Conservation (phyloP, 176 grass and related monocot genomes). For the Bolboschoenus planiculmis region DNA sequence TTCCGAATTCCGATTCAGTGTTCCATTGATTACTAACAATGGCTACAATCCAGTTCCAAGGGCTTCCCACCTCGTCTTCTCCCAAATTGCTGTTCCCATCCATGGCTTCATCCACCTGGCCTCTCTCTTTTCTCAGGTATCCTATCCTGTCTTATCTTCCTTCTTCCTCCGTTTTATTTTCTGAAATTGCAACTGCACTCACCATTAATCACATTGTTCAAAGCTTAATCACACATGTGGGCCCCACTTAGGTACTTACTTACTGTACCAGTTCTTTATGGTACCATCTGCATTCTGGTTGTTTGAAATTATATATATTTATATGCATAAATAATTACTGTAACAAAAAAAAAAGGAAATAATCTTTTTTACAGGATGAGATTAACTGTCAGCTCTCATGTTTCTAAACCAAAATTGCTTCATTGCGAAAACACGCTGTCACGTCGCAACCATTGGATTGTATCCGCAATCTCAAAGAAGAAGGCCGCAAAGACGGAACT, state of each 20-base stretch:
- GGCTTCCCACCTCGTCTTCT: not conserved
- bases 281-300: not conserved
- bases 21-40: not conserved
- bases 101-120: not conserved
- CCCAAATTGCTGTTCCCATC: not conserved
- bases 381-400: too few relatives aligned
- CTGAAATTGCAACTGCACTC: not conserved
- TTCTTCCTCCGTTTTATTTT: not conserved
- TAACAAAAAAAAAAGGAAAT: not conserved
- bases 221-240: not conserved
- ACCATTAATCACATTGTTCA: not conserved
- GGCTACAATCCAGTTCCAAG: not conserved
- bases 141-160: too few relatives aligned
- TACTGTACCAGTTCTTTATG: not conserved
- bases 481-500: conserved; percentile 24
- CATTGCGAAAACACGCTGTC: not conserved
- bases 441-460: not conserved
- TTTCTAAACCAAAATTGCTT: not conserved
- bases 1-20: not conserved
- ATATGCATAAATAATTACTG: not conserved
- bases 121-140: conserved; percentile 3
- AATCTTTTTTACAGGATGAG: not conserved
- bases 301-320: not conserved
- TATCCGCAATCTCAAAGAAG: conserved; percentile 41
- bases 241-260: not conserved